phyloP scores from a whole-genome alignment of 495 filamentous ascomycete species.

The Paragyromitra xinjiangensis region DNA sequence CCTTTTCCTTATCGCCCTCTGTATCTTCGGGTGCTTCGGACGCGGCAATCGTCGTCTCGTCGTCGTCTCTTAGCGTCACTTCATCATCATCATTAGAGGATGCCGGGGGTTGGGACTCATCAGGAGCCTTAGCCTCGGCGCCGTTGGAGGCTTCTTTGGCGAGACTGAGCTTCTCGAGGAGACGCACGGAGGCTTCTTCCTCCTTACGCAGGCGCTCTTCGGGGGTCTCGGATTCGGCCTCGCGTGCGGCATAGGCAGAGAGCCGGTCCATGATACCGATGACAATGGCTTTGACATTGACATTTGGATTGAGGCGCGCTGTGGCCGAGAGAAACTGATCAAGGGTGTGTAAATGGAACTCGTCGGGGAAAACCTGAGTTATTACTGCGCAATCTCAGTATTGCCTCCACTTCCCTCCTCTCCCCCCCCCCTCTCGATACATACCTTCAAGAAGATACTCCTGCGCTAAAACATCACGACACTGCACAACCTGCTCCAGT shows the following conservation, averaged over 20 bases:
- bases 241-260: slow-evolving; percentile 88
- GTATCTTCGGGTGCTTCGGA: slow-evolving; percentile 57
- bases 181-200: slow-evolving; percentile 77
- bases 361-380: slow-evolving; percentile 98
- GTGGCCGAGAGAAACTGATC: slow-evolving; percentile 93
- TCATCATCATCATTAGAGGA: slow-evolving; percentile 60
- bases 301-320: slow-evolving; percentile 88
- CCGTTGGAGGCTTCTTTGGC: slow-evolving; percentile 54
- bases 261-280: slow-evolving; percentile 97
- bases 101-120: slow-evolving; percentile 54
- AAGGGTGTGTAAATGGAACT: slow-evolving; percentile 95
- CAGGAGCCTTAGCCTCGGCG: slow-evolving; percentile 1
- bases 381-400: slow-evolving; percentile 69
- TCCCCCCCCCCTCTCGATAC: slow-evolving; percentile 29
- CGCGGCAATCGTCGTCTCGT: slow-evolving; percentile 61
- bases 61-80: slow-evolving; percentile 43
- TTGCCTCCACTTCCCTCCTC: slow-evolving; percentile 48
- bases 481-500: slow-evolving; percentile 96
- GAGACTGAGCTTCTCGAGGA: slow-evolving; percentile 80
- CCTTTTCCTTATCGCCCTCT: slow-evolving; percentile 55
- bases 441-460: slow-evolving; percentile 92
- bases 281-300: slow-evolving; percentile 97
- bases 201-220: slow-evolving; percentile 80
- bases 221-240: slow-evolving; percentile 74
- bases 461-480: slow-evolving; percentile 93